Evolutionary conservation across 495 filamentous ascomycete genomes (phyloP).

Genomic region (Cercophora samala): DNA sequence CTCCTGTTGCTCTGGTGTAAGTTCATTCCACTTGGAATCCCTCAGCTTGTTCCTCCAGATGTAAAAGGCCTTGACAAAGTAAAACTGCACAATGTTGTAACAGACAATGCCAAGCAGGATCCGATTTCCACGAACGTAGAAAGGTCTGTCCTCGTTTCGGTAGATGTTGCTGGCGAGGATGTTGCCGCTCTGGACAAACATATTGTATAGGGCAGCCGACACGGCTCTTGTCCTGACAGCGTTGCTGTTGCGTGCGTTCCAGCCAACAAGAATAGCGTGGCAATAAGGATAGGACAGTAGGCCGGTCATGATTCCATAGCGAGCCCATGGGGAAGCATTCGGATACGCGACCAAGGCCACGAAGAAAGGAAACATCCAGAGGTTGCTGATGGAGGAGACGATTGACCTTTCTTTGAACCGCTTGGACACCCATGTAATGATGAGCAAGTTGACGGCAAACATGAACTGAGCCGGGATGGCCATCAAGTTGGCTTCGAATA

Average conservation of each 20-base stretch:
- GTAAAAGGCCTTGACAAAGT: slow-evolving; percentile 41
- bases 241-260: slow-evolving; percentile 59
- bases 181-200: slow-evolving; percentile 46
- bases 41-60: slow-evolving; percentile 36
- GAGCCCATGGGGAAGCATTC: slow-evolving; percentile 45
- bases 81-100: slow-evolving; percentile 39
- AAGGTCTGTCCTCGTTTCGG: slow-evolving; percentile 52
- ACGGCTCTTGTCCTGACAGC: slow-evolving; percentile 62
- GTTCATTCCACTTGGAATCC: slow-evolving; percentile 37
- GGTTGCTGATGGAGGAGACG: slow-evolving; percentile 47
- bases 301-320: slow-evolving; percentile 51
- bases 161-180: slow-evolving; percentile 55
- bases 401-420: slow-evolving; percentile 52
- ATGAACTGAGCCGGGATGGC: slow-evolving; percentile 50
- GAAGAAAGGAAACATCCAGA: slow-evolving; percentile 56
- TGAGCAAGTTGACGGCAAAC: slow-evolving; percentile 39
- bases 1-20: slow-evolving; percentile 38
- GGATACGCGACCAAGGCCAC: slow-evolving; percentile 49
- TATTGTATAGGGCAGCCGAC: slow-evolving; percentile 50
- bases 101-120: slow-evolving; percentile 44
- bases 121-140: slow-evolving; percentile 52
- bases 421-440: slow-evolving; percentile 54
- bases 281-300: slow-evolving; percentile 60
- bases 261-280: slow-evolving; percentile 59
- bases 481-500: slow-evolving; percentile 54